Base-by-base conservation (phyloP, 148 eudicot genomes). In the Dianthus caryophyllus region DNA sequence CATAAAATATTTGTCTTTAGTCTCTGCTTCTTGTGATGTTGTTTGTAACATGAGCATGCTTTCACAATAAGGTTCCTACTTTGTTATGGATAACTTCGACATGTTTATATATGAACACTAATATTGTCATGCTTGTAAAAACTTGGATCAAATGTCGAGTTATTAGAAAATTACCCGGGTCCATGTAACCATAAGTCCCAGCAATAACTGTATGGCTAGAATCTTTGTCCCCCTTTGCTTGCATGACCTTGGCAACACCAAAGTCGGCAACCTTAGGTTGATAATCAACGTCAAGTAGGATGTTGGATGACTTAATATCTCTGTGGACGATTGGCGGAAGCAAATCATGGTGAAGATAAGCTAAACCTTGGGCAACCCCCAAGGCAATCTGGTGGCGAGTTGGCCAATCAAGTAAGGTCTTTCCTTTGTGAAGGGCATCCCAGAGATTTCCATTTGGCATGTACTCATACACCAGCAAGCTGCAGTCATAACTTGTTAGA, bases 111-210 rank as follows among this genome's bases (percentile, higher is more conserved):
- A 41, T 9, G 12, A 9, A 6, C 44, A 4, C 12, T 41, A 41
- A 9, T 4, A 12, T 50, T 24, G 26, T 53, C 11, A 12, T 13
- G 30, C 31, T 53, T 53, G 30, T 53, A 5, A 49, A 47, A 25
- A 38, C 30, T 43, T 20, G 16, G 27, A 30, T 47, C 18, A 46
- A 39, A 46, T 54, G 57, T 21, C 10, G 27, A 49, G 29, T 69
- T 17, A n/a, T 60, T 70, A 48, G 20, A 61, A 59, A 57, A 41
- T 73, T 80, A 92, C 99, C 99, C 71, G 99, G 99, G 50, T 95
- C 99, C 78, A 90, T 75, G 78, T 94, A 94, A n/a, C 97, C 99
- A 38, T 82, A 94, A 61, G 97, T 90, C 74, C 99, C 99, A 39
- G 93, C 99, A 66, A 88, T 73, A 31, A 79, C 75, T 41, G 92